Percentiles rank a stretch among this genome's conserved stretches.
Evolutionary conservation across 2,329 filamentous ascomycete species (phyloP).

Genomic region (Monilinia vaccinii-corymbosi): DNA sequence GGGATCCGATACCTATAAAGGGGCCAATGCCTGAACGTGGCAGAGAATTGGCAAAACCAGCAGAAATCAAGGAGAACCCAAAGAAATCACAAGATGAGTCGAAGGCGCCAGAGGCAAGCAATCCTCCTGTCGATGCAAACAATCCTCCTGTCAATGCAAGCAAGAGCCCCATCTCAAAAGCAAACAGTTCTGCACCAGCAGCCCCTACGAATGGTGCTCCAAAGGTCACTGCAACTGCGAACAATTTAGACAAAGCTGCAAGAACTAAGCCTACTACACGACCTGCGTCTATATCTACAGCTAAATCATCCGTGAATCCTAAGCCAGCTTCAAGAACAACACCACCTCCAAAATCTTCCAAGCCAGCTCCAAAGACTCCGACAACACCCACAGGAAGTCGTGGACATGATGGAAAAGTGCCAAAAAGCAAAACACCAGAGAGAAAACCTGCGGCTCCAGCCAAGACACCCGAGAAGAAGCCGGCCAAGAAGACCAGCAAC

Average conservation of each 20-base stretch:
- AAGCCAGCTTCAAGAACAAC: conserved; percentile 7
- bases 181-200: not conserved
- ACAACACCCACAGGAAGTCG: conserved; percentile 4
- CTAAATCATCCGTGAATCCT: not conserved
- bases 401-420: not conserved
- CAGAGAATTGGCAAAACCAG: conserved; percentile 7
- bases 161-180: not conserved
- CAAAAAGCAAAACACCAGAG: conserved; percentile 16
- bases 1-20: conserved; percentile 8
- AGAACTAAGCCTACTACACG: conserved; percentile 1
- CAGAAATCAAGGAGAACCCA: conserved; percentile 13
- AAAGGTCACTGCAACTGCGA: not conserved
- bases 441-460: conserved; percentile 22
- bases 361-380: conserved; percentile 7
- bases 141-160: not conserved
- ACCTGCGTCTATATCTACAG: conserved; percentile 6
- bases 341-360: conserved; percentile 15
- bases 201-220: not conserved
- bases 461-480: conserved; percentile 22
- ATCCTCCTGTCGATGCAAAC: not conserved
- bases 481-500: conserved; percentile 18
- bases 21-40: conserved; percentile 10
- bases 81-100: conserved; percentile 3
- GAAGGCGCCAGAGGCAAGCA: not conserved
- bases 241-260: not conserved